Conservation (phyloP, 2,329 filamentous ascomycete species). For the Calcarisporium arbuscula region DNA sequence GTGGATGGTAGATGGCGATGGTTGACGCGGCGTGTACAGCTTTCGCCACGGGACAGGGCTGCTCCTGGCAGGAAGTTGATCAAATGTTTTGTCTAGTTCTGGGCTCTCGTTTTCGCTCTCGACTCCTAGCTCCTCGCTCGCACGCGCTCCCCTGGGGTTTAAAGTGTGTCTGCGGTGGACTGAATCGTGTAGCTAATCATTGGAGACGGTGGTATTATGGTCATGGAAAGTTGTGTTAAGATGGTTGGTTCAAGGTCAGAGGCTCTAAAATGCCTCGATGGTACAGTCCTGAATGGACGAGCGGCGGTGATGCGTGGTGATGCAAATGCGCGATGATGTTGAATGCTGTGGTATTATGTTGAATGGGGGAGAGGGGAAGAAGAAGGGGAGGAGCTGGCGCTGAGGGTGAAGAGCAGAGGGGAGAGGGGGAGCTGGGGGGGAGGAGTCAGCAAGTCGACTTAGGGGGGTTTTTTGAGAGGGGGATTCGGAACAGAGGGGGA, state of each 20-base stretch:
- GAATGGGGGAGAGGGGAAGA: conserved; percentile 19
- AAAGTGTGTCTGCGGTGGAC: conserved; percentile 60
- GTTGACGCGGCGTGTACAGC: conserved; percentile 17
- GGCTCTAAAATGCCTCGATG: conserved; percentile 24
- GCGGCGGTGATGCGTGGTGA: conserved; percentile 20
- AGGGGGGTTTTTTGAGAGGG: conserved; percentile 11
- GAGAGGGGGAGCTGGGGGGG: conserved; percentile 11
- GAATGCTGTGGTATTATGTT: conserved; percentile 12
- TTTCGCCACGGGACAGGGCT: conserved; percentile 18
- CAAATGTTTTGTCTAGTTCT: conserved; percentile 48
- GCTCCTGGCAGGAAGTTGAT: conserved; percentile 45
- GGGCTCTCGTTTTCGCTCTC: conserved; percentile 22
- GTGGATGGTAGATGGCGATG: conserved; percentile 18
- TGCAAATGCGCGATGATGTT: conserved; percentile 19
- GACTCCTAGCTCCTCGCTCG: conserved; percentile 47
- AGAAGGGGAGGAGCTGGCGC: conserved; percentile 5
- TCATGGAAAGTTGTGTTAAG: conserved; percentile 36
- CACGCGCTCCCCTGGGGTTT: conserved; percentile 62
- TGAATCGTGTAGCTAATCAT: conserved; percentile 47
- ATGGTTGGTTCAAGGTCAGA: conserved; percentile 17
- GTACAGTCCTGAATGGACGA: conserved; percentile 15
- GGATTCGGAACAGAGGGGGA: conserved; percentile 15
- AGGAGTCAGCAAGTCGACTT: too few relatives aligned
- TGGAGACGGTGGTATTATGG: conserved; percentile 33
- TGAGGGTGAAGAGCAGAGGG: conserved; percentile 15